phyloP scores from a whole-genome alignment of 345 rosid genomes.

The Camelina hispida region DNA sequence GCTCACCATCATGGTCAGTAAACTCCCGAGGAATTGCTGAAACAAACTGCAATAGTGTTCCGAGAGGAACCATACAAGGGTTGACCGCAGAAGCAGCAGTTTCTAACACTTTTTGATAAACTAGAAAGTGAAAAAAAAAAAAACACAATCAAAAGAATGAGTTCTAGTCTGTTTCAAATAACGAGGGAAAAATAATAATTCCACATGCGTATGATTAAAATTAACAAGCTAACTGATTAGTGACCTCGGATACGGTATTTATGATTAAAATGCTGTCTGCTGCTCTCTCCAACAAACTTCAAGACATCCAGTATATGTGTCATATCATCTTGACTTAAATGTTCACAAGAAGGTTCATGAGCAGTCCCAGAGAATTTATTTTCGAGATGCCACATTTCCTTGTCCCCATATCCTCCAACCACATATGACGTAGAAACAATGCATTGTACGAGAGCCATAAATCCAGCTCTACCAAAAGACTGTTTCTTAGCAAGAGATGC shows the following conservation, averaged over 20 bases:
- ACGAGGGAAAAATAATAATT: constrained; percentile 12
- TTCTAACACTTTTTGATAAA: constrained; percentile 64
- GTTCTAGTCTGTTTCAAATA: background rate
- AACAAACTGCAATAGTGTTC: constrained; percentile 71
- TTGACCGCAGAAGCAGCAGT: constrained; percentile 65
- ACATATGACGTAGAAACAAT: constrained; percentile 68
- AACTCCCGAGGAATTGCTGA: constrained; percentile 82
- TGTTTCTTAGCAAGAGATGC: constrained; percentile 73
- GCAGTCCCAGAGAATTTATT: constrained; percentile 42
- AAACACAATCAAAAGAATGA: constrained; percentile 5
- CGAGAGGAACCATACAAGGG: constrained; percentile 64
- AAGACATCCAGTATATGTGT: constrained; percentile 64
- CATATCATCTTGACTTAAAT: constrained; percentile 43
- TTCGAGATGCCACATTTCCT: constrained; percentile 40
- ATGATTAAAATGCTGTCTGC: constrained; percentile 96
- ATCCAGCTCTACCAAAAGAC: constrained; percentile 89
- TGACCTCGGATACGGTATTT: constrained; percentile 87
- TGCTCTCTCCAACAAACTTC: constrained; percentile 81
- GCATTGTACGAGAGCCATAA: constrained; percentile 82
- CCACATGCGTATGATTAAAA: constrained; percentile 29
- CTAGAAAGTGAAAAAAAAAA: constrained; percentile 49
- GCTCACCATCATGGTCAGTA: constrained; percentile 80
- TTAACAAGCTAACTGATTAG: constrained; percentile 39
- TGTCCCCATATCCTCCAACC: constrained; percentile 39
- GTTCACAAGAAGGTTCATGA: constrained; percentile 42